Evolutionary conservation across 352 stramenopile genomes (phyloP).

Genomic region (Globisporangium perplexum): DNA sequence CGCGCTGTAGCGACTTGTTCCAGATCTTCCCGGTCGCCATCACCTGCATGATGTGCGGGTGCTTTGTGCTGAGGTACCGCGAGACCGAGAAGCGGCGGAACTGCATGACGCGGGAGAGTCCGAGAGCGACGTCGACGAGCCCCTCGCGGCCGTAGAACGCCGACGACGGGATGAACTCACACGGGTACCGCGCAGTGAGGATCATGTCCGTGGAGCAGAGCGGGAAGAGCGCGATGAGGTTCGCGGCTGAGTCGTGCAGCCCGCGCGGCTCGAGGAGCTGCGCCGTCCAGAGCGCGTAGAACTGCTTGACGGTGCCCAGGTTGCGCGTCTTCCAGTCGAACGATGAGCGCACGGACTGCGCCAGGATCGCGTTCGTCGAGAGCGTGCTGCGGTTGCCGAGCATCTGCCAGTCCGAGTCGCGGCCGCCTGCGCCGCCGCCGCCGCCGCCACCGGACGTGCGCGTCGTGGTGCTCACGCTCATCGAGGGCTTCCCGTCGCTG

Average conservation of each 20-base stretch:
- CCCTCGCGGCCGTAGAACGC: constrained; percentile 79
- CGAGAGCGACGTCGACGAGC: constrained; percentile 71
- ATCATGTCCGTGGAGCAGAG: constrained; percentile 80
- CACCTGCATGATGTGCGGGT: constrained; percentile 76
- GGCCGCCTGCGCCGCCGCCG: not conserved
- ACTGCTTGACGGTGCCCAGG: constrained; percentile 75
- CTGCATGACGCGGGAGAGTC: constrained; percentile 64
- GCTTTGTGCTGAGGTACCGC: constrained; percentile 73
- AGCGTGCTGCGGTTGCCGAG: constrained; percentile 16
- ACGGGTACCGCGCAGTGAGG: constrained; percentile 70
- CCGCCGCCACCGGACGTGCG: constrained; percentile 16
- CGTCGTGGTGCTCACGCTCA: constrained; percentile 44
- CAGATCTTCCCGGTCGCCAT: constrained; percentile 68
- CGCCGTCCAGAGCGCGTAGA: constrained; percentile 75
- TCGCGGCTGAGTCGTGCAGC: constrained; percentile 39
- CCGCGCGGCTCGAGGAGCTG: constrained; percentile 63
- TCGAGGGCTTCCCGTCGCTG: constrained; percentile 36
- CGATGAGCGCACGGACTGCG: constrained; percentile 71
- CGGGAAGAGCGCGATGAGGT: constrained; percentile 72
- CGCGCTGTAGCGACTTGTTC: constrained; percentile 73
- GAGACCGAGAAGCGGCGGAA: constrained; percentile 71
- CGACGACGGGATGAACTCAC: constrained; percentile 68
- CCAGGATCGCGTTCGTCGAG: constrained; percentile 20
- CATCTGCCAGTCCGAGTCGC: constrained; percentile 50
- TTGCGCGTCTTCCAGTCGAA: constrained; percentile 83